Conservation (phyloP, 106 monocot genomes). For the Dioscorea dumetorum region DNA sequence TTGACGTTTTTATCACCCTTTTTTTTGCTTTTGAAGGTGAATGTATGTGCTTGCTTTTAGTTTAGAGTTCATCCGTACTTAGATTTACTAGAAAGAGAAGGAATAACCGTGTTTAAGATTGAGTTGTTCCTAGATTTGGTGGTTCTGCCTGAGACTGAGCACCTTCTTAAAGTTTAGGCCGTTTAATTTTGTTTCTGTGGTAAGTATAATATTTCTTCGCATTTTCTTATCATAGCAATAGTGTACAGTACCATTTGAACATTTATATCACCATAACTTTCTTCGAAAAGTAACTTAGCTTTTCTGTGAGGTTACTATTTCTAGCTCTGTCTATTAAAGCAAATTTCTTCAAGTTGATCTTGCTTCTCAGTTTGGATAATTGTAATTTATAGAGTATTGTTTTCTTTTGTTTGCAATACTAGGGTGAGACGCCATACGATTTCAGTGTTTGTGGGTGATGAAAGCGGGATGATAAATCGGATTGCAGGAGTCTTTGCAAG, state of each 20-base stretch:
- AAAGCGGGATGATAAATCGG: constrained; percentile 88
- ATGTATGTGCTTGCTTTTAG: too few species aligned
- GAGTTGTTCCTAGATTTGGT: too few species aligned
- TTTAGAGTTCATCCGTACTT: too few species aligned
- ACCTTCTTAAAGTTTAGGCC: too few species aligned
- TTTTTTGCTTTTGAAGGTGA: too few species aligned
- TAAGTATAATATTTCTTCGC: background rate
- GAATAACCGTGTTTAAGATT: too few species aligned
- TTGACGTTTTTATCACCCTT: too few species aligned
- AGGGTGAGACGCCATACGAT: constrained; percentile 76
- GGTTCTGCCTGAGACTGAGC: too few species aligned
- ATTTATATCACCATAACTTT: background rate
- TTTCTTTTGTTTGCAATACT: background rate
- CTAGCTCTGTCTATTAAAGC: background rate
- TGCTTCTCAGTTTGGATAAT: background rate
- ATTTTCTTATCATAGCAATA: background rate
- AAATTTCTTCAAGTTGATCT: background rate
- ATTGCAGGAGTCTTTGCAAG: constrained; percentile 93
- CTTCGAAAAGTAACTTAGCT: background rate
- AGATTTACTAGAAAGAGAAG: too few species aligned
- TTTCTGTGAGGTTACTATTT: background rate
- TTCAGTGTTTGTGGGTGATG: constrained; percentile 92
- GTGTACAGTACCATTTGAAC: background rate
- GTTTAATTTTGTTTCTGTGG: too few species aligned
- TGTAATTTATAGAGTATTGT: too few species aligned